Base-by-base conservation (phyloP, 495 filamentous ascomycete genomes). In the Talaromyces liani region DNA sequence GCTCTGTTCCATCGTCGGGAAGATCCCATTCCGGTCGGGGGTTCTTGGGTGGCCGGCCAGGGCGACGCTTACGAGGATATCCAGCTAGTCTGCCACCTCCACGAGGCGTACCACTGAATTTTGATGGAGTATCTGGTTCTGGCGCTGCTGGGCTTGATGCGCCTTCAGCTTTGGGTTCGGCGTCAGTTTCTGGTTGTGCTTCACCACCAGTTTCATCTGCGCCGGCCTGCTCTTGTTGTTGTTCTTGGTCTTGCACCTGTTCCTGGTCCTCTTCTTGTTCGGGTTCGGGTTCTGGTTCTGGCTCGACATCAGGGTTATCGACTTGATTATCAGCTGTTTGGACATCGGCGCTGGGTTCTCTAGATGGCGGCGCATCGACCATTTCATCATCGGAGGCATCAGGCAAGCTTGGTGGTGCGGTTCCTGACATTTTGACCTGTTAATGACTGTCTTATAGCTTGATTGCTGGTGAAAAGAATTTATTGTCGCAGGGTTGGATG, bases 1-100 rank as follows among this genome's bases (percentile, higher is more conserved):
- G 81, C 74, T 62, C 82, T 71, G 69, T 81, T 41, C 79, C 73
- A 39, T 85, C 85, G 62, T 88, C 83, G 4, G 80, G 82, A 5
- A 74, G 71, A 70, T 91, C 85, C 86, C 88, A 91, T 71, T 90
- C 90, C 5, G 88, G 85, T 0, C 88, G 88, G 25, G 85, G 83
- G 68, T 91, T 91, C 82, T 92, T 93, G 22, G 93, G 91, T 1
- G 92, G 92, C 31, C 93, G 86, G 14, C 93, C 93, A 2, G 92
- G 83, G 51, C 93, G 89, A 65, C 90, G 85, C 71, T 91, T 88
- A 68, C 90, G 87, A 72, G 87, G 79, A 77, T 86, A 77, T 25
- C 33, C 39, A 73, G 87, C 67, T 68, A 87, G 76, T 20, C 66
- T 69, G 34, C 73, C 74, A 33, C 75, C 75, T 33, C 69, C 72